These are phyloP conservation scores for Quercus engelmannii DNA, from an alignment of 306 rosid genomes.

Conservation along the genomic window DNA sequence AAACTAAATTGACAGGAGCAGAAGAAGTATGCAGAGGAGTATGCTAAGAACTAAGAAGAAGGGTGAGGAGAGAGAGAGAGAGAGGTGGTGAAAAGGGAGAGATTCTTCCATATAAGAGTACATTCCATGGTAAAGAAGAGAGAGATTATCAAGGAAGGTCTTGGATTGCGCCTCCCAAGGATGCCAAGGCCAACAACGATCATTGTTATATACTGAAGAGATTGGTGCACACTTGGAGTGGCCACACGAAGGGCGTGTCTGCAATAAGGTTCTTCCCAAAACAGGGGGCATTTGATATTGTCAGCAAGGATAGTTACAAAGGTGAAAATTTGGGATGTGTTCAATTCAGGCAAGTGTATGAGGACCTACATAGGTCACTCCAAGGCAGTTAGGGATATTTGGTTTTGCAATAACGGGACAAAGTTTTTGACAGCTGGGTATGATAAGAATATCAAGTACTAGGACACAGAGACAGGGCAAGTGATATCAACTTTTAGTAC, in stretches of 20 bases:
- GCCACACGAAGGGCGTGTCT: conserved; percentile 91
- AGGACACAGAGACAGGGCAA: conserved; percentile 98
- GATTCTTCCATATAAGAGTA: conserved; percentile 66
- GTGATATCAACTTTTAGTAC: conserved; percentile 85
- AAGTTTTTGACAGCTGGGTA: conserved; percentile 87
- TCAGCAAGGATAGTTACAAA: conserved; percentile 90
- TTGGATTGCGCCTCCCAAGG: conserved; percentile 92
- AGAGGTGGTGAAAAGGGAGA: conserved; percentile 76
- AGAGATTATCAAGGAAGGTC: conserved; percentile 97
- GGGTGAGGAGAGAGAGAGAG: conserved; percentile 62
- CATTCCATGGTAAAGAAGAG: conserved; percentile 93
- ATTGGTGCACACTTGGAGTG: conserved; percentile 98
- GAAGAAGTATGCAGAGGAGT: conserved; percentile 18
- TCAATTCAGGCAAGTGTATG: conserved; percentile 92
- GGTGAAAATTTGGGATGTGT: conserved; percentile 98
- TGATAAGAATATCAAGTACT: conserved; percentile 95
- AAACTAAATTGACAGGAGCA: conserved; percentile 77
- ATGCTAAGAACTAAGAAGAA: conserved; percentile 71
- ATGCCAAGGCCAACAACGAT: conserved; percentile 82
- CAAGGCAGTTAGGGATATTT: conserved; percentile 82
- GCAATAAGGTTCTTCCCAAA: conserved; percentile 34
- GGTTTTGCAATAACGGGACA: conserved; percentile 81
- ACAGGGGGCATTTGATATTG: conserved; percentile 84
- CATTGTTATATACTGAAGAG: conserved; percentile 95
- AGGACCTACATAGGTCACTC: conserved; percentile 96